These are phyloP conservation scores for Fusarium citri DNA, from an alignment of 2,329 filamentous ascomycete genomes.

Conservation along the genomic window DNA sequence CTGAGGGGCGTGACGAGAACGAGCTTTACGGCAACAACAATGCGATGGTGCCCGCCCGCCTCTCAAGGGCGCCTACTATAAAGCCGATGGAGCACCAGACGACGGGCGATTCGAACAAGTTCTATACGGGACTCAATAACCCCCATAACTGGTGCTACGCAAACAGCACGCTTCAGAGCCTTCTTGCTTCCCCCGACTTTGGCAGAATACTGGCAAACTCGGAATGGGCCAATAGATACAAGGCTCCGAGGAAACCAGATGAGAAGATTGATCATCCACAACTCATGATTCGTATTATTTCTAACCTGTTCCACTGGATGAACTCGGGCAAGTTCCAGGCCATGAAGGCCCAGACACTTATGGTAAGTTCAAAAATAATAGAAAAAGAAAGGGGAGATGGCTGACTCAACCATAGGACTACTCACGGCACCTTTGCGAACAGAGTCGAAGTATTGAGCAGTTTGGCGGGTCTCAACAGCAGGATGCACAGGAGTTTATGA, in stretches of 20 bases:
- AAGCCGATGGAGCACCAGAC: slow-evolving; percentile 58
- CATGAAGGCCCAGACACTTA: slow-evolving; percentile 67
- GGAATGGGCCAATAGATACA: slow-evolving; percentile 72
- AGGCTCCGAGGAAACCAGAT: slow-evolving; percentile 73
- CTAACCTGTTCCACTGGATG: slow-evolving; percentile 70
- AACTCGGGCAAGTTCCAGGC: slow-evolving; percentile 60
- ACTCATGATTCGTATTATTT: slow-evolving; percentile 69
- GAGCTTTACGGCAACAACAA: slow-evolving; percentile 54
- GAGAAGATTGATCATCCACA: slow-evolving; percentile 65
- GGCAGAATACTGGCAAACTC: slow-evolving; percentile 70
- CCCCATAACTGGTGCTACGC: slow-evolving; percentile 89
- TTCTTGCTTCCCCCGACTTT: slow-evolving; percentile 80
- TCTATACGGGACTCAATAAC: slow-evolving; percentile 77
- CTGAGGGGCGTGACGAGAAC: slow-evolving; percentile 52
- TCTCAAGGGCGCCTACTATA: slow-evolving; percentile 51
- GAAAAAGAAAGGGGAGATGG: slow-evolving; percentile 22
- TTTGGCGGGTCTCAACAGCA: slow-evolving; percentile 85
- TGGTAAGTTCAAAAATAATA: slow-evolving; percentile 58
- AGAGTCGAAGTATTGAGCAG: slow-evolving; percentile 48
- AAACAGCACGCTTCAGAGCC: slow-evolving; percentile 87
- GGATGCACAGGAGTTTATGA: slow-evolving; percentile 90
- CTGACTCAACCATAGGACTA: slow-evolving; percentile 63
- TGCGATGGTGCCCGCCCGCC: slow-evolving; percentile 54
- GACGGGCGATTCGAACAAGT: slow-evolving; percentile 53
- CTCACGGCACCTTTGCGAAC: slow-evolving; percentile 54